Conservation (phyloP, 2,329 filamentous ascomycete genomes). For the Penicillium psychrosexuale region DNA sequence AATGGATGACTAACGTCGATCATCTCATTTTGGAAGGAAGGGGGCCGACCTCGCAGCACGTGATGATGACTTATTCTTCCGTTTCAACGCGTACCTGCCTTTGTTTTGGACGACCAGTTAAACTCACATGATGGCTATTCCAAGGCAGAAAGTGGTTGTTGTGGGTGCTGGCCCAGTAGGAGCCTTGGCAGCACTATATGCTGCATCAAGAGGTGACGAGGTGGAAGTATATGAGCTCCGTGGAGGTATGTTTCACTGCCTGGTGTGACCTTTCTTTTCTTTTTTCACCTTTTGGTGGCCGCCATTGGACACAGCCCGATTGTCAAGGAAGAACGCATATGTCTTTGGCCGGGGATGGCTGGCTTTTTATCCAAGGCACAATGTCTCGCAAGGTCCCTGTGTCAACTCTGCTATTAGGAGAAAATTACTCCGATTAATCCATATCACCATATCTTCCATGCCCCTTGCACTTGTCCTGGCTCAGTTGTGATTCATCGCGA, state of each 20-base stretch:
- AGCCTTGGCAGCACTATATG: conserved; percentile 86
- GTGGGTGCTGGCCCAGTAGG: conserved; percentile 94
- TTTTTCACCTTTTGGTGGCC: not conserved
- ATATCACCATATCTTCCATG: not conserved
- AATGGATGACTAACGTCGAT: conserved; percentile 8
- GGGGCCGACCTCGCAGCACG: conserved; percentile 19
- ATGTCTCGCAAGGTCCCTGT: conserved; percentile 12
- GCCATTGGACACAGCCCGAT: not conserved
- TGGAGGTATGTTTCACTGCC: conserved; percentile 62
- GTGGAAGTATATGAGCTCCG: conserved; percentile 94
- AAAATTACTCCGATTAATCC: not conserved
- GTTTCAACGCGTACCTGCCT: not conserved
- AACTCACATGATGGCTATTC: conserved; percentile 11
- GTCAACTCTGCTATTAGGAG: not conserved
- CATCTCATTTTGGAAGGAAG: conserved; percentile 5
- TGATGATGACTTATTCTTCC: conserved; percentile 5
- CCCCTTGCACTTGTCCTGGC: not conserved
- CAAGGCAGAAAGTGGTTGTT: conserved; percentile 68
- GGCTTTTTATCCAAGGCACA: conserved; percentile 3
- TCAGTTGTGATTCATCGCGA: conserved; percentile 10
- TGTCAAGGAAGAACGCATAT: not conserved
- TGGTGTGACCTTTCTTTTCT: not conserved
- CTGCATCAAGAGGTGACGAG: conserved; percentile 78
- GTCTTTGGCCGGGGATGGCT: not conserved
- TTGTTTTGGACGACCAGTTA: not conserved